Base-by-base conservation (phyloP, 2,329 filamentous ascomycete species). In the Nannizziopsis barbatae region DNA sequence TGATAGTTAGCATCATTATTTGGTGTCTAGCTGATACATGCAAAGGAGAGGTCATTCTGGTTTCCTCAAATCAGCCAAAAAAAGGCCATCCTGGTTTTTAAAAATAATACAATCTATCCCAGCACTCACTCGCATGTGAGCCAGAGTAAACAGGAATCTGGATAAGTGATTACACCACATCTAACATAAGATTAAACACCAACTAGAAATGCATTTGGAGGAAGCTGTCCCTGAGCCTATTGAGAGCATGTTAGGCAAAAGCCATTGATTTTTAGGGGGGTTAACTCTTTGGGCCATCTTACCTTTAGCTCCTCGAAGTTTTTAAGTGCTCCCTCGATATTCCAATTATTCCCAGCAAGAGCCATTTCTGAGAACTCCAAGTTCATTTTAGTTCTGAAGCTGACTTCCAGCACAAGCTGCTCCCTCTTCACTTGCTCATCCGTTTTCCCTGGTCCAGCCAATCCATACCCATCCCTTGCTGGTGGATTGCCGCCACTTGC, bases 291-390 rank as follows among this genome's bases (percentile, higher is more conserved):
- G 22, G 12, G 5, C 36, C 22, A 18, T 31, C 72, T 62, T 71
- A 84, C 85, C 73, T 82, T 87, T 50, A 85, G 80, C 55, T 82
- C 76, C 53, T 82, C 76, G 61, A 95, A 95, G 30, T 85, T 79
- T 47, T 75, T 71, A 56, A 89, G 68, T 1, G 89, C 90, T 55
- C 77, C 76, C 33, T 84, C 77, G 42, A 89, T 79, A 62, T 93
- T 78, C 87, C 88, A 96, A 33, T 75, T 77, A 49, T 83, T 86
- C 51, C 88, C 80, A 2, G 79, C 75, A 12, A 96, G 73, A 58
- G 90, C 95, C 72, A 93, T 77, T 56, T 82, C 77, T 1, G 88
- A 84, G 62, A 84, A 94, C 50, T 84, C 73, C 8, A 81, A 67
- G 7, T 79, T 92, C 80, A 98, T 87, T 50, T 81, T 79, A 1